Conservation (phyloP, 2,329 filamentous ascomycete species). For the Didymella lethalis region DNA sequence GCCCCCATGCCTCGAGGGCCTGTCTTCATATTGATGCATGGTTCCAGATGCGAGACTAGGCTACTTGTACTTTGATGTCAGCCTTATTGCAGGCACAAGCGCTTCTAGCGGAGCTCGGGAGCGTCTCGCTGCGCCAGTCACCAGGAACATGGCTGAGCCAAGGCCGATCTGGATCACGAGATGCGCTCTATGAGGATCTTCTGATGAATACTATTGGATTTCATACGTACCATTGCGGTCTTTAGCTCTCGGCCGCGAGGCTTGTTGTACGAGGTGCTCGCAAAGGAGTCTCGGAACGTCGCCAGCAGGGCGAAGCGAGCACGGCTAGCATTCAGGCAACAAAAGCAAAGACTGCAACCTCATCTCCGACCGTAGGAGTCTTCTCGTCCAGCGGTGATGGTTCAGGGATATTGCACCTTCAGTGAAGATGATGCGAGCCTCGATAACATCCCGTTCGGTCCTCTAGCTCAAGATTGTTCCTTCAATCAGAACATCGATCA, state of each 20-base stretch:
- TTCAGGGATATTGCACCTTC: background rate
- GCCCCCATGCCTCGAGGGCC: background rate
- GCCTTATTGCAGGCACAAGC: slow-evolving; percentile 7
- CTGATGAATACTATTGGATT: background rate
- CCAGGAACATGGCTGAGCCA: background rate
- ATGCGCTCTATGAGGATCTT: background rate
- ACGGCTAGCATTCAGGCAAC: background rate
- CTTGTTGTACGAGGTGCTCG: background rate
- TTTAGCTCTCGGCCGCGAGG: background rate
- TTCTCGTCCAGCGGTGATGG: background rate
- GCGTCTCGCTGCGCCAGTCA: background rate
- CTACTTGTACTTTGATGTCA: background rate
- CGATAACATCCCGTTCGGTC: background rate
- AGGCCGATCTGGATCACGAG: background rate
- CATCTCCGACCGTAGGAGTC: background rate
- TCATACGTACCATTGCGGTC: background rate
- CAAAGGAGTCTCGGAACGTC: background rate
- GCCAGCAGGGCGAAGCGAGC: slow-evolving; percentile 10
- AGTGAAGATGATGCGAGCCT: background rate
- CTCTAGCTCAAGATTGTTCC: background rate
- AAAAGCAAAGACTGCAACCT: slow-evolving; percentile 17
- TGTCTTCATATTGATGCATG: background rate
- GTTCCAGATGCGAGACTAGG: background rate
- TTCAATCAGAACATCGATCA: background rate
- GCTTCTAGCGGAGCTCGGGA: background rate